Evolutionary conservation across 73 alveolate genomes (phyloP).

Genomic region (Blepharisma japonicum): DNA sequence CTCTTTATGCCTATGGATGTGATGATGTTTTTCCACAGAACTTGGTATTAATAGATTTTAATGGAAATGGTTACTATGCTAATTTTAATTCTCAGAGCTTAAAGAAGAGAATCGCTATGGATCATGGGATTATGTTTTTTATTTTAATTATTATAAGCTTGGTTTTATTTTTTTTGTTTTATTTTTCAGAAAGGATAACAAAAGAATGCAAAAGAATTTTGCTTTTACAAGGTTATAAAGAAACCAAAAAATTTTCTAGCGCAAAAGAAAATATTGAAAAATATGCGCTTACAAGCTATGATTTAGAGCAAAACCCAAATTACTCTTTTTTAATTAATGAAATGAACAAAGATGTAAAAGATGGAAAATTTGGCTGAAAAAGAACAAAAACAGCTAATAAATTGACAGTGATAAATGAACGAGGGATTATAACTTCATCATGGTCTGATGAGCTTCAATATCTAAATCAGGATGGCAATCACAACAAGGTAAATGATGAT

Average conservation of each 20-base stretch:
- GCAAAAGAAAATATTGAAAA: not conserved
- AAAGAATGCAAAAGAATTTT: not conserved
- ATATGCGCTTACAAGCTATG: not conserved
- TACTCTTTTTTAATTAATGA: not conserved
- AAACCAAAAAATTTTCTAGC: not conserved
- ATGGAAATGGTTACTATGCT: not conserved
- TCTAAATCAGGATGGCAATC: too few relatives aligned
- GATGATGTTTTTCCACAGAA: slow-evolving; percentile 24
- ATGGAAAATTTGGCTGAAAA: too few relatives aligned
- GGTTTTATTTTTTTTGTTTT: not conserved
- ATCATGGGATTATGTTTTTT: not conserved
- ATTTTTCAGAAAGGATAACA: not conserved
- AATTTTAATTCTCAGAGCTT: not conserved
- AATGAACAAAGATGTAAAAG: not conserved
- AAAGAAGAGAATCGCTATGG: not conserved
- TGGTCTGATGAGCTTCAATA: too few relatives aligned
- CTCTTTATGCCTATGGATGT: slow-evolving; percentile 47
- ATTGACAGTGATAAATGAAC: too few relatives aligned
- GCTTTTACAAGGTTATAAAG: not conserved
- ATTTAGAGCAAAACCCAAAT: not conserved
- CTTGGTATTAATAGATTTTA: not conserved
- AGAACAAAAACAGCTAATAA: too few relatives aligned
- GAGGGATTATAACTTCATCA: too few relatives aligned
- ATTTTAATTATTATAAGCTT: not conserved
- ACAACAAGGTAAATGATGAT: too few relatives aligned